Evolutionary conservation across 2,329 filamentous ascomycete genomes (phyloP), one percentile per base, ranked within the genome.

Genomic region (Dendrostoma leiphaemia): DNA sequence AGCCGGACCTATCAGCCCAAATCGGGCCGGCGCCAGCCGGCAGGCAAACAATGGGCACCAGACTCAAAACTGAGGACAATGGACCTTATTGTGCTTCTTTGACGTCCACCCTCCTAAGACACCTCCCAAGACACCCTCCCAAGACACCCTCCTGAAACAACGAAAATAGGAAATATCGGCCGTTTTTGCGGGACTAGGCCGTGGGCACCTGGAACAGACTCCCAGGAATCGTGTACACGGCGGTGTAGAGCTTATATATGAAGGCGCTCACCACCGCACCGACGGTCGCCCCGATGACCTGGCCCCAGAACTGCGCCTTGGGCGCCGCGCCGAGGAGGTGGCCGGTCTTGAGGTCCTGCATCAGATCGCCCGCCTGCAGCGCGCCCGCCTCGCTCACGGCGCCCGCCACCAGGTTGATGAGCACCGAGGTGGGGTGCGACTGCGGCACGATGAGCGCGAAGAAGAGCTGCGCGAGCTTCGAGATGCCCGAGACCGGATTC

Each of bases 331-430:
- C 92, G 1, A 99, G 81, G 0, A 99, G 75, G 69, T 99, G 92
- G 0, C 94, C 94, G 0, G 94, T 97, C 70, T 99, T 99, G 28
- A 99, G 81, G 67, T 99, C 94, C 68, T 99, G 94, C 82, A 99
- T 90, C 52, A 99, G 83, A 69, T 99, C 94, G 8, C 94, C 94
- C 3, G 94, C 93, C 74, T 99, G 94, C 4, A 97, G 77, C 3
- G 94, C 94, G 5, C 94, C 54, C 5, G 54, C 54, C 49, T 56
- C 54, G 38, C 49, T 53, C 23, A 99, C 86, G 0, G 94, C 94
- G 8, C 94, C 94, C 0, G 93, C 94, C 6, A 99, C 85, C 2
- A 99, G 82, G 67, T 99, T 99, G 67, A 97, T 96, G 53, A 96
- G 80, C n/a, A 99, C 86, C 12, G 91, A 90, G 37, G 91, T 91